Conservation (phyloP, 2,329 filamentous ascomycete species). For the Aspergillus fumigatus region DNA sequence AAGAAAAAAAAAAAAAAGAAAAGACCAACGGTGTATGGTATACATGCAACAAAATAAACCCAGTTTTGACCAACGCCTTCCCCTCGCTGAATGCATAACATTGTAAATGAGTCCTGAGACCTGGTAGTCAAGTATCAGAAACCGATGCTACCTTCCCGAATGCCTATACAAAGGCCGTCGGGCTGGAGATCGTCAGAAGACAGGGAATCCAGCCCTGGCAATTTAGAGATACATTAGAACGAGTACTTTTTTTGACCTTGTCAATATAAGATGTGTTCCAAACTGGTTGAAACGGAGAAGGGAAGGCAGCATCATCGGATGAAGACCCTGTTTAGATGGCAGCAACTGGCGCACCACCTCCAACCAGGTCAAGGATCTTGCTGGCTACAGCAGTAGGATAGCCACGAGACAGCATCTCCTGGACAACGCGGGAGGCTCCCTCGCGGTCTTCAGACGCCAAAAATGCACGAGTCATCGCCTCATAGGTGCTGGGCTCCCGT, state of each 20-base stretch:
- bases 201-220: conserved; percentile 33
- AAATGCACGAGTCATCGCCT: conserved; percentile 94
- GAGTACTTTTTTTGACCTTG: conserved; percentile 7
- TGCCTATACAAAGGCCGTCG: conserved; percentile 17
- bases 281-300: conserved; percentile 4
- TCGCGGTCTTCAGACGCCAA: conserved; percentile 76
- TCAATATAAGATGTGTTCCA: conserved; percentile 4
- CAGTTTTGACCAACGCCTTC: conserved; percentile 16
- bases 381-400: conserved; percentile 89
- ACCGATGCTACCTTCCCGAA: conserved; percentile 22
- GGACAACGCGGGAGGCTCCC: conserved; percentile 71
- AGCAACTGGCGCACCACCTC: conserved; percentile 31
- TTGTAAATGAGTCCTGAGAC: conserved; percentile 5
- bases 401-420: conserved; percentile 84
- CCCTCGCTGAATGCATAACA: conserved; percentile 21
- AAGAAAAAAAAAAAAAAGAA: too few species aligned
- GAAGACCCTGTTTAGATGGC: conserved; percentile 18
- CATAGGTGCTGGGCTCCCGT: conserved; percentile 95
- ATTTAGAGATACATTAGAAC: conserved; percentile 20
- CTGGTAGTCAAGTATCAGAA: conserved; percentile 7
- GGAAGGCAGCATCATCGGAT: conserved; percentile 10
- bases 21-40: conserved; percentile 13
- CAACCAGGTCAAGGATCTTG: conserved; percentile 88
- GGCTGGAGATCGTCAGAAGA: conserved; percentile 24
- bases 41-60: conserved; percentile 8